Base-by-base conservation (phyloP, 352 stramenopile species). In the Phytopythium montanum region DNA sequence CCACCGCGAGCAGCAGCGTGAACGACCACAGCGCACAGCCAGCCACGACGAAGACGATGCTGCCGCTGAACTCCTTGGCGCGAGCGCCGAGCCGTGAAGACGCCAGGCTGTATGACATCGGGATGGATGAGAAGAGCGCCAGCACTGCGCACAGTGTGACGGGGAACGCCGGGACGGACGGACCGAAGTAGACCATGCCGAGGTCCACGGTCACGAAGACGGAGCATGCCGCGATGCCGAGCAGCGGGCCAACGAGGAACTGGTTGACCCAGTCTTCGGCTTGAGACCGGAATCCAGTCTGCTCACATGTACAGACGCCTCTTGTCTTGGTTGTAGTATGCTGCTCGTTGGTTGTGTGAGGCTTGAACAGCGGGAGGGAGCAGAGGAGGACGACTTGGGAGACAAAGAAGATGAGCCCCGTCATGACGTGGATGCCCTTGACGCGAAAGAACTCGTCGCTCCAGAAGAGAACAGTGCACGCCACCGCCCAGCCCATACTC, bases 11-110 rank as follows among this genome's bases (percentile, higher is more conserved):
- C 2, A 87, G 62, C 33, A 87, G 61, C 18, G 76, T 85, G 57
- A 85, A 80, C 16, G 76, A 87, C 76, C 76, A 85, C 14, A 87
- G 62, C 19, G 76, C 73, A 45, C 65, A 79, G 10, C 76, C 76
- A 1, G 81, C 59, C 21, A 87, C 73, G 23, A 82, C 56, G 34
- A 81, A 83, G 13, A 87, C 60, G 14, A 85, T 65, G n/a, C 75
- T 76, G 12, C 76, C 74, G 31, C 75, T 65, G 18, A 80, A 60
- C 0, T 34, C 48, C 36, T 80, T 81, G 0, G 72, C 63, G 6
- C 76, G 60, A 14, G 39, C 3, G 12, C 65, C 65, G 28, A 80
- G 66, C 16, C 53, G 53, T 8, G 67, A 74, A 23, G 59, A 65
- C 1, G 69, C 66, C 51, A 81, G 73, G 44, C 68, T 76, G 64